A percentile compares a stretch with the other conserved stretches of the same genome.
These are phyloP conservation scores for Pleurotus sapidus DNA, from an alignment of 768 basidiomycete genomes.

Conservation along the genomic window DNA sequence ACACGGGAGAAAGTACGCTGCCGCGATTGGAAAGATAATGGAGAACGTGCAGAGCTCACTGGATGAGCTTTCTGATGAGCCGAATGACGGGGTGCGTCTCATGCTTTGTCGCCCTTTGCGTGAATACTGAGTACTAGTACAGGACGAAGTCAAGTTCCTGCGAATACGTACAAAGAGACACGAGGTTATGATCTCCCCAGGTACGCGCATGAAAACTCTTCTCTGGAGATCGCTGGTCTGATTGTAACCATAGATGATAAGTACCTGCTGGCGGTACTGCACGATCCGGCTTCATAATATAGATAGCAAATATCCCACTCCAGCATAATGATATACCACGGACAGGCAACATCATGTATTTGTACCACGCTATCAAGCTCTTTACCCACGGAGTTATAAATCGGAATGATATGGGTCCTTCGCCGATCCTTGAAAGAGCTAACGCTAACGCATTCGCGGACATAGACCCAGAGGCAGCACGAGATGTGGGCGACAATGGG, in stretches of 20 bases:
- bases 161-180: constrained; percentile 89
- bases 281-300: constrained; percentile 59
- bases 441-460: too few species aligned
- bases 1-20: constrained; percentile 73
- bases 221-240: not conserved
- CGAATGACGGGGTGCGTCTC: constrained; percentile 54
- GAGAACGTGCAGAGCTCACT: constrained; percentile 76
- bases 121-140: not conserved
- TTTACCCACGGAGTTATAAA: too few species aligned
- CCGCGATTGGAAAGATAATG: constrained; percentile 71
- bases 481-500: too few species aligned
- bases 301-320: too few species aligned
- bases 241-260: constrained; percentile 53
- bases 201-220: constrained; percentile 36
- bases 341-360: too few species aligned
- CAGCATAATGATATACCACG: too few species aligned
- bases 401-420: too few species aligned
- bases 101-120: not conserved
- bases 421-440: too few species aligned
- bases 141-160: constrained; percentile 90
- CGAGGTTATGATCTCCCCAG: constrained; percentile 93
- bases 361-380: too few species aligned
- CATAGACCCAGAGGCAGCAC: too few species aligned
- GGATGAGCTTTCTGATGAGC: constrained; percentile 69
- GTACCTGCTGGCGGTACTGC: constrained; percentile 81